Evolutionary conservation across 1,284 basidiomycete species (phyloP).

Genomic region (Moniliella sp.): DNA sequence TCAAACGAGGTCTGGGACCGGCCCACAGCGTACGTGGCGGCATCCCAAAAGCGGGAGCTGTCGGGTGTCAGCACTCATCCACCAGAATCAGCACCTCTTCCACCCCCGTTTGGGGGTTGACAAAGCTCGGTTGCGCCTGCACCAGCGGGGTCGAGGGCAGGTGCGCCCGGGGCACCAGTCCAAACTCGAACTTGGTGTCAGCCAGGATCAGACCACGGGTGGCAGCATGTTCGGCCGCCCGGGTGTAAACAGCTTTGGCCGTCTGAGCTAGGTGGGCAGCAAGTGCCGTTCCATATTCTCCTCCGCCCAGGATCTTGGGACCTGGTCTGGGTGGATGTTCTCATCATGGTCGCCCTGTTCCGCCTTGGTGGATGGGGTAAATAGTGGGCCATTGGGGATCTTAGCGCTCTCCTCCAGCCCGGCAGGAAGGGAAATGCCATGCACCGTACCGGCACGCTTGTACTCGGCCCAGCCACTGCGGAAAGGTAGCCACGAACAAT

Average conservation of each 20-base stretch:
- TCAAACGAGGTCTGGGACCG: constrained; percentile 74
- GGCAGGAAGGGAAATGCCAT: constrained; percentile 55
- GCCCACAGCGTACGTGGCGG: constrained; percentile 52
- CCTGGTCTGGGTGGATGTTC: constrained; percentile 82
- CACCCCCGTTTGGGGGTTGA: constrained; percentile 4
- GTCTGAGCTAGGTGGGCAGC: constrained; percentile 45
- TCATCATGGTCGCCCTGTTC: constrained; percentile 85
- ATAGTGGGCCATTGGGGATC: constrained; percentile 44
- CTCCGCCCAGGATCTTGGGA: constrained; percentile 4
- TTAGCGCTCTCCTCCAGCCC: constrained; percentile 65
- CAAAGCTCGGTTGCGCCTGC: constrained; percentile 1
- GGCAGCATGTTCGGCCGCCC: constrained; percentile 57
- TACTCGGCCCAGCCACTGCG: constrained; percentile 91
- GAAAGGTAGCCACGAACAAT: constrained; percentile 92
- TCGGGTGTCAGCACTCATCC: constrained; percentile 93
- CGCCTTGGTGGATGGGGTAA: constrained; percentile 96
- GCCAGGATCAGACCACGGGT: constrained; percentile 72
- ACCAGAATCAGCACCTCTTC: constrained; percentile 52
- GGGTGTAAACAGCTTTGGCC: constrained; percentile 50
- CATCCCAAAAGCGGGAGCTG: constrained; percentile 87
- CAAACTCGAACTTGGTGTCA: constrained; percentile 80
- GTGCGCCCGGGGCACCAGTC: constrained; percentile 36
- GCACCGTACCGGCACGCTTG: constrained; percentile 64
- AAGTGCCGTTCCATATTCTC: constrained; percentile 36
- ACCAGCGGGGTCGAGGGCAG: constrained; percentile 8